phyloP scores from a whole-genome alignment of 352 stramenopile species.

The Phytophthora palmivora region DNA sequence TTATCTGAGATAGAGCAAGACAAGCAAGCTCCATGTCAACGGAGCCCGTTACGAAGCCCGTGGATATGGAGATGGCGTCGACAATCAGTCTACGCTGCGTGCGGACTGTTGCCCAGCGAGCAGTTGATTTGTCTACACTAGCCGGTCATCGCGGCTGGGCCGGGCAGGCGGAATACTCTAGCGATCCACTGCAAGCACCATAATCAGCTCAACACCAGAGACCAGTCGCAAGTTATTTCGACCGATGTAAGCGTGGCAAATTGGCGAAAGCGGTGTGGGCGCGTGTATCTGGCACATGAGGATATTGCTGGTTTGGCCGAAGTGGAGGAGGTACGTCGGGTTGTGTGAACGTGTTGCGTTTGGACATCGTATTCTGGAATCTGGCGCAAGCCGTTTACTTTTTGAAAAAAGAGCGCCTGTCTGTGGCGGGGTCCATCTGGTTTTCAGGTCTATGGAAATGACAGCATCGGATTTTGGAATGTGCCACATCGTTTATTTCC shows the following conservation, averaged over 20 bases:
- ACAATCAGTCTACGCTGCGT: slow-evolving; percentile 7
- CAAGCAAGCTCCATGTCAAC: slow-evolving; percentile 4
- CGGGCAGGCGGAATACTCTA: slow-evolving; percentile 26
- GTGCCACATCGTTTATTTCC: slow-evolving; percentile 12
- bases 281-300: slow-evolving; percentile 22
- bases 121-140: slow-evolving; percentile 12
- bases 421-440: too few species aligned
- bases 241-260: slow-evolving; percentile 18
- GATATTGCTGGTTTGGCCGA: slow-evolving; percentile 1
- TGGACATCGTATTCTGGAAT: slow-evolving; percentile 11
- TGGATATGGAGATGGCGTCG: neutral
- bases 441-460: slow-evolving; percentile 4
- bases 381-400: slow-evolving; percentile 15
- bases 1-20: neutral
- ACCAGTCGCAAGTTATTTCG: neutral
- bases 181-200: slow-evolving; percentile 1
- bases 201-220: slow-evolving; percentile 18
- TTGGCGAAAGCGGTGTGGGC: slow-evolving; percentile 13
- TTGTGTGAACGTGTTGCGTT: neutral
- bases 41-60: neutral
- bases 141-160: too few species aligned
- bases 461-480: slow-evolving; percentile 12
- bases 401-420: neutral
- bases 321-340: neutral
- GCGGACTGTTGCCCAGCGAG: neutral